These are phyloP conservation scores for Diplodia corticola DNA, from an alignment of 2,329 filamentous ascomycete species.

Conservation along the genomic window DNA sequence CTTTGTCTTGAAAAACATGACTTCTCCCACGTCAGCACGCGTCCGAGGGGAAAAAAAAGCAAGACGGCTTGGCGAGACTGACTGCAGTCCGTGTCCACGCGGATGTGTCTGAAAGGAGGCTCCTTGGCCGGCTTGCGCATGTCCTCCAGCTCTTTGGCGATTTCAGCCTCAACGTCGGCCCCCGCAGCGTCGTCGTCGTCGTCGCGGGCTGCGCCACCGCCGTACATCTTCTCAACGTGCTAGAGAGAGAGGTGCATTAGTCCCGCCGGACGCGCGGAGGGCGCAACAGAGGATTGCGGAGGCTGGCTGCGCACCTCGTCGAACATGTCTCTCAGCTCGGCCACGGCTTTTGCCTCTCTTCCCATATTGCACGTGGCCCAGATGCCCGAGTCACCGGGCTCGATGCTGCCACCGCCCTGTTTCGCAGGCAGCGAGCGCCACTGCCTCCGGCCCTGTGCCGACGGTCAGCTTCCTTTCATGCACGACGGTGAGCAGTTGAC, in stretches of 20 bases:
- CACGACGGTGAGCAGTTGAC: not conserved
- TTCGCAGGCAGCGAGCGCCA: constrained; percentile 7
- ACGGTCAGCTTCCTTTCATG: not conserved
- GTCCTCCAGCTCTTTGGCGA: constrained; percentile 68
- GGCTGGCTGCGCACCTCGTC: constrained; percentile 54
- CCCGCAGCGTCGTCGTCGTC: constrained; percentile 35
- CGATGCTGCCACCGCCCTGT: constrained; percentile 44
- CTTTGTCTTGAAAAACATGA: constrained; percentile 60
- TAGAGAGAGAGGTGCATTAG: constrained; percentile 39
- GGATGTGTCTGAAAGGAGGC: constrained; percentile 55
- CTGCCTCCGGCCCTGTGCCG: constrained; percentile 19
- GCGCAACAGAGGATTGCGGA: not conserved
- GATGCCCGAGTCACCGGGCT: constrained; percentile 70
- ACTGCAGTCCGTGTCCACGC: constrained; percentile 58
- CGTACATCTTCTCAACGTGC: constrained; percentile 64
- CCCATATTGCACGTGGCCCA: constrained; percentile 76
- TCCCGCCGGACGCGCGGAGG: not conserved
- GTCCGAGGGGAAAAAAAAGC: constrained; percentile 18
- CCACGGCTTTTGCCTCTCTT: constrained; percentile 68
- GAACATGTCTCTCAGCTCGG: constrained; percentile 67
- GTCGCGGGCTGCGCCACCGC: constrained; percentile 36
- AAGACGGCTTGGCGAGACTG: constrained; percentile 29
- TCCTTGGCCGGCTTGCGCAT: constrained; percentile 56
- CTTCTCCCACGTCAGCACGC: constrained; percentile 43
- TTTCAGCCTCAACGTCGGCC: constrained; percentile 71